Evolutionary conservation across 1,284 basidiomycete species (phyloP), one percentile per base, ranked within the genome.

Genomic region (Naganishia cerealis): DNA sequence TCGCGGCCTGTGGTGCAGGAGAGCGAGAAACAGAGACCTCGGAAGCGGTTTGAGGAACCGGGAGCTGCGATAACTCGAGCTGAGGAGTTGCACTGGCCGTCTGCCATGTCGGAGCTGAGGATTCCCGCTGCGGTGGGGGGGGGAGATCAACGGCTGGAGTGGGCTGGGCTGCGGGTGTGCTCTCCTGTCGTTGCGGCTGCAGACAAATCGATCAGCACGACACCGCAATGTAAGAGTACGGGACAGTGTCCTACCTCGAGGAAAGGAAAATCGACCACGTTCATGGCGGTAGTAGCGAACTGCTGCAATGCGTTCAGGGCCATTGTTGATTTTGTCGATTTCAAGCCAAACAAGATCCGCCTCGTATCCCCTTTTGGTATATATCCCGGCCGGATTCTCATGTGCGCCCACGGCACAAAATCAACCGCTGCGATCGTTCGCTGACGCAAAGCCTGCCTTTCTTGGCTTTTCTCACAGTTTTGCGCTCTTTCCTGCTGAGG

Each of bases 251-350:
- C 8, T 21, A 59, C 57, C 42, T 43, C 18, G 21, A 48, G 42
- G 36, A 59, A 59, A 43, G 57, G 42, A 48, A 59, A 59, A 33
- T 63, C 39, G 1, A 21, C 33, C 18, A 42, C 36, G 16, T 29
- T 50, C 21, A 54, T 52, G 24, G 61, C 61, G 36, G 61, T 63
- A 38, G 50, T 54, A 15, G 61, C 61, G 33, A 63, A 50, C 33
- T 63, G 50, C 33, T 63, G 61, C 38, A 63, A 21, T 54, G 61
- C 61, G 61, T 61, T 57, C 36, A 59, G 29, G 3, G 50, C 39
- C 38, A 63, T 33, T 33, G 29, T 33, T 33, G 29, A 33, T 33
- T 33, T 33, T 33, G 29, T 33, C 29, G 29, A 33, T 33, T 33
- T 33, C 29, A 33, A 33, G 29, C 29, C 29, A 33, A 33, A 33